Base-by-base conservation (phyloP, 2,329 filamentous ascomycete genomes). In the Fusarium sambucinum region DNA sequence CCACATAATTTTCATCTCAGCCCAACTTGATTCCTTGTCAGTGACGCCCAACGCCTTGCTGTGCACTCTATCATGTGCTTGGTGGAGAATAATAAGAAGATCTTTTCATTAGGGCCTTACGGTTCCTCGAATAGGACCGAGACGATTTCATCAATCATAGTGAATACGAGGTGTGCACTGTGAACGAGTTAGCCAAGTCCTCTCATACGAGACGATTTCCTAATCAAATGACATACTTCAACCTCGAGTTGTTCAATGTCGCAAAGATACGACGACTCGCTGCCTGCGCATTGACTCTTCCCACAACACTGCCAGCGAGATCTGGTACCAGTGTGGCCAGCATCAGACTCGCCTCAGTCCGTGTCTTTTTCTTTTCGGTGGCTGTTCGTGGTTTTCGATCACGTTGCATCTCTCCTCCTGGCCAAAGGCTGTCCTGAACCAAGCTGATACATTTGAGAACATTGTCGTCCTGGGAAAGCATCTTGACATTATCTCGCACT, bases 291-390 rank as follows among this genome's bases (percentile, higher is more conserved):
- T 99, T 99, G 42, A 90, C 87, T 74, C 94, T 87, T 6, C 96
- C 96, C 17, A 99, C 96, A 9, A 99, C 96, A 79, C 92, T 97
- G 10, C 91, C 94, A 11, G 93, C 95, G 58, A 99, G 77, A 77
- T 99, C 96, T 4, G 96, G 96, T 21, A 99, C 85, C 50, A 99
- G 85, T 12, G 94, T 97, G 12, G 92, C 93, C 48, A 99, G 85
- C 84, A 98, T 92, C 25, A 97, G 81, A 62, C 92, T 93, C 9
- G 96, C 96, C 79, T 98, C 96, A 11, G 90, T 92, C 63, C 92
- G 86, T 64, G 92, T 96, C 78, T 89, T 91, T 51, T 89, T 86
- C 80, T 93, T 96, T 73, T 98, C 92, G 2, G 86, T 85, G 5
- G 83, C 75, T 1, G 90, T 93, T 53, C 96, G 84, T 9, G 89